Evolutionary conservation across 108 stramenopile species (phyloP), one percentile per base, ranked within the genome.

Genomic region (Epithemia pelagica): DNA sequence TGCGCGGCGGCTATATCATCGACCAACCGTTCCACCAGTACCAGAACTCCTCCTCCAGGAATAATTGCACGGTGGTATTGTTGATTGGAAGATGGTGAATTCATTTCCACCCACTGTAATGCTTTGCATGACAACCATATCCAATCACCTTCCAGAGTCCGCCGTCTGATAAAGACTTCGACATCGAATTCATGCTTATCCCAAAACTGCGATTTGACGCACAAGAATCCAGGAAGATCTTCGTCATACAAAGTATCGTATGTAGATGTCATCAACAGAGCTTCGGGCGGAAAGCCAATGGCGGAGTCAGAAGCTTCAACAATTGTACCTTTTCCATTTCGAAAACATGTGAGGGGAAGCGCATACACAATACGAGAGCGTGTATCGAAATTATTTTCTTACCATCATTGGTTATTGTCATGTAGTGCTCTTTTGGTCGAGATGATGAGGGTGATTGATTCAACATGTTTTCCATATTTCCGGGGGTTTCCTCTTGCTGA

Each of bases 321-420:
- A 53, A 93, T 93, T 51, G 86, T 92, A 32, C 91, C 91, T 89
- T 55, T n/a, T n/a, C n/a, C n/a, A n/a, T n/a, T n/a, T n/a, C n/a
- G n/a, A 54, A 28, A 63, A 29, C 52, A 29, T 46, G 8, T 64
- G n/a, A 68, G 28, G 51, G 54, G 58, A 15, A 31, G 69, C 28
- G 29, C 60, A 18, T 18, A 23, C 28, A 5, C n/a, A 27, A 61
- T 30, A 28, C 10, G 58, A 30, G n/a, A 61, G 60, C 28, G 7
- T 15, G 25, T 26, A 26, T 23, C 15, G 10, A 2, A 56, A 2
- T 26, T 23, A 46, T 5, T 46, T 28, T 69, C 88, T 64, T 77
- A 92, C 91, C 91, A 78, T 93, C 84, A 74, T 85, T 69, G n/a
- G 91, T 82, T 71, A 93, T 90, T 23, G 91, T 93, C 57, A 93